Evolutionary conservation across 192 early-diverging fungal genomes (phyloP), one percentile per base, ranked within the genome.

Genomic region (Backusella sp.): DNA sequence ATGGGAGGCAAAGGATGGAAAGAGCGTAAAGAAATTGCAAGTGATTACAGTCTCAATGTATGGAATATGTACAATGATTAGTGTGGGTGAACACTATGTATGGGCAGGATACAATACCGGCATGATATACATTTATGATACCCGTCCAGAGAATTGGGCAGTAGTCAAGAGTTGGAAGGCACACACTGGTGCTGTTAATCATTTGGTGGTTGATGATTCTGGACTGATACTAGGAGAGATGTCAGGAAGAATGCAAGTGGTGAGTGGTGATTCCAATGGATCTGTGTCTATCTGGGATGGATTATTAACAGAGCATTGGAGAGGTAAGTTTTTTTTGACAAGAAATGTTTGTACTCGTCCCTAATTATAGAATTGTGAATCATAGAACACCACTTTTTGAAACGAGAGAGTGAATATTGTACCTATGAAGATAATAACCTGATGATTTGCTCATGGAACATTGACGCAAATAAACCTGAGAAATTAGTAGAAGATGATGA

Each of bases 361-460:
- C 46, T 49, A 21, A 49, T n/a, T 6, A 49, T n/a, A 1, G 5
- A n/a, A 49, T n/a, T 49, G 17, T 30, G 2, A 12, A 21, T 11
- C 32, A 12, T 74, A 89, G 89, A 89, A 46, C 77, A 84, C 36
- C 86, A 90, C 77, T 86, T 96, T 85, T 78, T 84, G 30, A 78
- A 85, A 1, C 88, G 87, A 30, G 89, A 89, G 68, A 72, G 77
- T 59, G 87, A 91, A 42, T 94, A 90, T 73, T 89, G 89, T 41
- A 84, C 73, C 7, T 92, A 90, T 82, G 86, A 88, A 26, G 85
- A 91, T 30, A 68, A 95, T 14, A 85, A 89, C 9, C 82, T 97
- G 30, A 84, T 96, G 69, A 90, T 99, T 32, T 93, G 92, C 74
- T 96, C 93, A 66, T 99, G 94, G 93, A 99, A 99, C 83, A 93